Conservation (phyloP, 164 flowering plant species). For the Nelumbo lutea region DNA sequence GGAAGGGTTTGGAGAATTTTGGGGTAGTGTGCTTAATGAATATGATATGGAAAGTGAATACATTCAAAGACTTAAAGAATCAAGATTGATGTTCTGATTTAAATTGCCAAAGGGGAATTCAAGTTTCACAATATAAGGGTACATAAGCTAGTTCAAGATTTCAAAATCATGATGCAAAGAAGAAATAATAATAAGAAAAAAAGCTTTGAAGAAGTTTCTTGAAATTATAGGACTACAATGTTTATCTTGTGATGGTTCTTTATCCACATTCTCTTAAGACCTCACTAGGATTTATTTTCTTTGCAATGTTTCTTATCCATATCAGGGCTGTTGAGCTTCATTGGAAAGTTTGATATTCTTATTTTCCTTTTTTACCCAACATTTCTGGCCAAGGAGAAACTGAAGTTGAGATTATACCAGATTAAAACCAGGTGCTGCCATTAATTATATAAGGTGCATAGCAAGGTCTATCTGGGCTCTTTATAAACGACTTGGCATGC, state of each 20-base stretch:
- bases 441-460: conserved; percentile 9
- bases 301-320: conserved; percentile 60
- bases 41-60: too few relatives aligned
- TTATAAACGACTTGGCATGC: not conserved
- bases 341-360: conserved; percentile 5
- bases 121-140: too few relatives aligned
- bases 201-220: too few relatives aligned
- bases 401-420: conserved; percentile 33
- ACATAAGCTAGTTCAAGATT: too few relatives aligned
- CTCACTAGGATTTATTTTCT: not conserved
- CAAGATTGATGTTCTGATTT: too few relatives aligned
- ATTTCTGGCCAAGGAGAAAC: conserved; percentile 61
- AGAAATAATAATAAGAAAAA: too few relatives aligned
- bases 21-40: too few relatives aligned
- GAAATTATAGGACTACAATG: too few relatives aligned
- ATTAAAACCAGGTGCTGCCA: conserved; percentile 8
- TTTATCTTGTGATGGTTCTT: not conserved
- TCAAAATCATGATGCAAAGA: too few relatives aligned
- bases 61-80: too few relatives aligned
- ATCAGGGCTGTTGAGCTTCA: conserved; percentile 1
- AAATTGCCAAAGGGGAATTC: too few relatives aligned
- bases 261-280: not conserved
- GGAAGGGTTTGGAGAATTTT: too few relatives aligned
- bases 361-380: conserved; percentile 6
- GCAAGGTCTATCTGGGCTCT: conserved; percentile 4